Evolutionary conservation across 306 rosid species (phyloP).

Genomic region (Vigna hirtella): DNA sequence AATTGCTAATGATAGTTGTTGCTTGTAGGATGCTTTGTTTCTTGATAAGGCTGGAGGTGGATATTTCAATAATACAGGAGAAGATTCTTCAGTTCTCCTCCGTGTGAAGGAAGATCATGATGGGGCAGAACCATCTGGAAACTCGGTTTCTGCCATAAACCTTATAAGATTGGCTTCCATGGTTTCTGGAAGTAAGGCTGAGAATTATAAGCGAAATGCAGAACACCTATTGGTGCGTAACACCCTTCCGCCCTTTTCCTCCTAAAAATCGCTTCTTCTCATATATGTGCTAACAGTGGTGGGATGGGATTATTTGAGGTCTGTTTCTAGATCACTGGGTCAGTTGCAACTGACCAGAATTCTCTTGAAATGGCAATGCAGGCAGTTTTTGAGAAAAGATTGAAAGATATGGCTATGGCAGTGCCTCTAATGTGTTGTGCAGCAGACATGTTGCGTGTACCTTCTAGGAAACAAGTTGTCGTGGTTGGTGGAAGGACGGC

Average conservation of each 20-base stretch:
- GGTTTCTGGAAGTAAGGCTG: conserved; percentile 70
- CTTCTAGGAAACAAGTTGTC: conserved; percentile 77
- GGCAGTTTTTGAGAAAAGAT: conserved; percentile 87
- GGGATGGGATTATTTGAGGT: conserved; percentile 27
- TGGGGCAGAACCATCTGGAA: conserved; percentile 97
- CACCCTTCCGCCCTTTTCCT: conserved; percentile 28
- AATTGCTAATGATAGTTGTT: conserved; percentile 36
- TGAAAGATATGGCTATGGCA: conserved; percentile 84
- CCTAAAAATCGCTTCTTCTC: conserved; percentile 27
- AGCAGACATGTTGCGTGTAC: conserved; percentile 70
- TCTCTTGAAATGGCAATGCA: conserved; percentile 44
- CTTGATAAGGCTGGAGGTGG: conserved; percentile 92
- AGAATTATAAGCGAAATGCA: conserved; percentile 67
- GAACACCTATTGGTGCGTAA: conserved; percentile 84
- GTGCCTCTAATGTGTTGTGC: conserved; percentile 99
- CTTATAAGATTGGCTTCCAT: conserved; percentile 80
- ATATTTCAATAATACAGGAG: conserved; percentile 87
- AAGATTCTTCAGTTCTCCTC: conserved; percentile 87
- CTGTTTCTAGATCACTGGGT: conserved; percentile 19
- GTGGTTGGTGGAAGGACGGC: conserved; percentile 70
- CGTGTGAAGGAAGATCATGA: conserved; percentile 96
- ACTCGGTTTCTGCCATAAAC: conserved; percentile 82
- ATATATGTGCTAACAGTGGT: conserved; percentile 11
- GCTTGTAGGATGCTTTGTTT: conserved; percentile 85
- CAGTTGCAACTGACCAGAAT: conserved; percentile 38